Conservation (phyloP, 805 yeast genomes). For the Metschnikowia similis region DNA sequence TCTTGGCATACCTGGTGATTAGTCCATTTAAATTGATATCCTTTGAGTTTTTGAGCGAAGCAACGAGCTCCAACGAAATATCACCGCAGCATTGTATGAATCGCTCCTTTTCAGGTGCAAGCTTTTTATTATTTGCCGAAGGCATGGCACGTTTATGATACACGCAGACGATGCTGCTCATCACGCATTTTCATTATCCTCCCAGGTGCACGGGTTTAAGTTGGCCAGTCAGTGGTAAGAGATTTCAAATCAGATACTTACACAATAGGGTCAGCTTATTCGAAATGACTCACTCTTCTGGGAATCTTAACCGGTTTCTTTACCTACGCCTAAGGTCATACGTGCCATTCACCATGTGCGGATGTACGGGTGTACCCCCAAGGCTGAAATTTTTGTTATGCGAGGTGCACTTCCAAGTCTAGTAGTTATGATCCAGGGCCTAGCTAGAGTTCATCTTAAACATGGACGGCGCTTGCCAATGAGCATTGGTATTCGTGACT, state of each 20-base stretch:
- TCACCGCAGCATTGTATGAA: slow-evolving; percentile 91
- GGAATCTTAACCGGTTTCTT: too few species aligned
- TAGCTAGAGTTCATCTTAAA: slow-evolving; percentile 1
- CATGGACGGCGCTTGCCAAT: not conserved
- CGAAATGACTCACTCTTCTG: too few species aligned
- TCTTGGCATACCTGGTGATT: slow-evolving; percentile 79
- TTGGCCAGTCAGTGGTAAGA: not conserved
- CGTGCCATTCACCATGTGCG: not conserved
- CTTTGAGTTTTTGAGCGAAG: slow-evolving; percentile 65
- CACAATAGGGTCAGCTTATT: too few species aligned
- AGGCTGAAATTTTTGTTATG: slow-evolving; percentile 2
- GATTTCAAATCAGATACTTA: not conserved
- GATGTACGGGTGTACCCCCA: slow-evolving; percentile 1
- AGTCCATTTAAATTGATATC: slow-evolving; percentile 89
- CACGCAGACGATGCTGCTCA: not conserved
- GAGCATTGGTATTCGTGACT: not conserved
- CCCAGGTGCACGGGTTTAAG: slow-evolving; percentile 4
- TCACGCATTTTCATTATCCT: not conserved
- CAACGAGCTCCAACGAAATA: slow-evolving; percentile 78
- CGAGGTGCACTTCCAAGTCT: not conserved
- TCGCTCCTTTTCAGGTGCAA: slow-evolving; percentile 89
- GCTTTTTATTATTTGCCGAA: slow-evolving; percentile 39
- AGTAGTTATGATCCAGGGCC: not conserved
- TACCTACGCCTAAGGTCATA: too few species aligned
- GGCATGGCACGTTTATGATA: slow-evolving; percentile 23